phyloP scores from a whole-genome alignment of 257 asterid genomes.

The Solanum sejunctum region DNA sequence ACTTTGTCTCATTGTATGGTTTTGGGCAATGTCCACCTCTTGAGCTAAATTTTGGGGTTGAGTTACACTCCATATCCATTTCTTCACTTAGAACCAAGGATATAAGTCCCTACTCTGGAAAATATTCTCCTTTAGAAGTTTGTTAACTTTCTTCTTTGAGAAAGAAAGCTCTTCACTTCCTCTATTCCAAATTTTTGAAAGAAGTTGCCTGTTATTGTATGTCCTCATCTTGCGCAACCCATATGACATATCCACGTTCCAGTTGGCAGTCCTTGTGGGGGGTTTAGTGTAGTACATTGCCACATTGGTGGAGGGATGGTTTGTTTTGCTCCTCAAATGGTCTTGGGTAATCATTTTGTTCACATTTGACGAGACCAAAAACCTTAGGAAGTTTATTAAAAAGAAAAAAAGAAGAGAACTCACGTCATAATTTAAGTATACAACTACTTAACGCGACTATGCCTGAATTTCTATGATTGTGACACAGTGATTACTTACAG shows the following conservation, averaged over 20 bases:
- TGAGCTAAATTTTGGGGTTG: background rate
- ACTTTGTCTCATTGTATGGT: background rate
- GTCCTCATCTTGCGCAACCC: background rate
- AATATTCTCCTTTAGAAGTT: background rate
- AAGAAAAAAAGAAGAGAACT: background rate
- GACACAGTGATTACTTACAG: background rate
- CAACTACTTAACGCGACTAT: background rate
- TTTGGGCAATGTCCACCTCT: background rate
- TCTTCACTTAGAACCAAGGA: background rate
- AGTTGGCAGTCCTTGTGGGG: background rate
- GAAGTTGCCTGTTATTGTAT: background rate
- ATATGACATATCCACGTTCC: background rate
- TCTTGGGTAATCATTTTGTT: background rate
- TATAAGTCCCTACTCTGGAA: background rate
- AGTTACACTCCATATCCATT: background rate
- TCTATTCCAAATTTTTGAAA: background rate
- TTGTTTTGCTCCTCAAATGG: background rate
- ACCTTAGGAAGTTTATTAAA: background rate
- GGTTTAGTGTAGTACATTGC: background rate
- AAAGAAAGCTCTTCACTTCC: background rate
- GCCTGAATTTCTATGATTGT: background rate
- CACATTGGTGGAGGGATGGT: background rate
- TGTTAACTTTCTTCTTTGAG: background rate
- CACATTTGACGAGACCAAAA: background rate
- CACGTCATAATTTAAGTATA: background rate